A percentile compares a stretch with the other conserved stretches of the same genome.
Conservation (phyloP, 345 rosid genomes). For the Moricandia moricandioides region DNA sequence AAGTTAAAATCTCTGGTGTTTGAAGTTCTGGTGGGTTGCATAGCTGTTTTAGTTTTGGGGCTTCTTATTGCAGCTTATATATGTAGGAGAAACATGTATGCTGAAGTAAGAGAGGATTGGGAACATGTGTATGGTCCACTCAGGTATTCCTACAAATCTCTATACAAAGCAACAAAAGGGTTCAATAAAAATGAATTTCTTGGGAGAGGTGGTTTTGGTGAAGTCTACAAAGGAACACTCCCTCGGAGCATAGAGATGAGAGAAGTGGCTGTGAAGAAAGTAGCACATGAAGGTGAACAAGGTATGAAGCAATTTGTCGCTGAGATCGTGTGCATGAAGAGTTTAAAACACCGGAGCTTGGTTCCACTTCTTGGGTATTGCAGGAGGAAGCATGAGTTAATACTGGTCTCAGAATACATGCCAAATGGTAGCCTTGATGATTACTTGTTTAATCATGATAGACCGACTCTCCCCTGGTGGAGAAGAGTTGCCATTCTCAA, state of each 20-base stretch:
- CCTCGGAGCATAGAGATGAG: conserved; percentile 29
- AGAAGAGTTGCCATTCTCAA: conserved; percentile 40
- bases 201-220: conserved; percentile 67
- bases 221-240: conserved; percentile 54
- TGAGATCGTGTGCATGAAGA: conserved; percentile 46
- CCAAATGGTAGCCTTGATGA: conserved; percentile 56
- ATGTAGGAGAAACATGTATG: conserved; percentile 42
- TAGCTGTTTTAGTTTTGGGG: conserved; percentile 23
- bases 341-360: conserved; percentile 49
- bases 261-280: conserved; percentile 56
- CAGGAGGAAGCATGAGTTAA: conserved; percentile 49
- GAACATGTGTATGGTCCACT: conserved; percentile 55
- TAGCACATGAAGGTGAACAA: conserved; percentile 46
- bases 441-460: conserved; percentile 29
- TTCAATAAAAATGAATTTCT: conserved; percentile 45
- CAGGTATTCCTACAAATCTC: conserved; percentile 53
- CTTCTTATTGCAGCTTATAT: conserved; percentile 25
- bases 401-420: conserved; percentile 57
- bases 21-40: conserved; percentile 27
- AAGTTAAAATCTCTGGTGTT: conserved; percentile 13
- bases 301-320: conserved; percentile 56
- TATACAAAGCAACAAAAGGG: conserved; percentile 60
- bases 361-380: conserved; percentile 57
- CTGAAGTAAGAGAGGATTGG: conserved; percentile 63
- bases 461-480: conserved; percentile 39